Base-by-base conservation (phyloP, 106 monocot species). In the Allium sativum region DNA sequence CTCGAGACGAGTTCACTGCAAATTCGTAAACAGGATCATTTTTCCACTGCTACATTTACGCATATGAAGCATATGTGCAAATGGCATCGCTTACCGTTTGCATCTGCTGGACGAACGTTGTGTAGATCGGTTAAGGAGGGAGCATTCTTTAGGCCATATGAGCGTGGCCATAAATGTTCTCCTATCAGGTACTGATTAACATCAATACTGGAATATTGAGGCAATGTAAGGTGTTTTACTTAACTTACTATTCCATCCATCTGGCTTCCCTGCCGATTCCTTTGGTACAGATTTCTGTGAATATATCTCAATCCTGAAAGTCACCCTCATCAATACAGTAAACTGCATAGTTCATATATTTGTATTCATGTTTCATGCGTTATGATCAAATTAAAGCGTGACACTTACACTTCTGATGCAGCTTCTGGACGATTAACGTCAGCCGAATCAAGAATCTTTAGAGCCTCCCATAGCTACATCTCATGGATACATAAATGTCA, bases 221-320 rank as follows among this genome's bases (percentile, higher is more conserved):
- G 31, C 5, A 31, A 31, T 31, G 31, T 0, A 31, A 3, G 5
- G 1, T 31, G 5, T 5, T 31, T 31, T 5, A 31, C 5, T 1
- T 15, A 50, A 74, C 83, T 81, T 70, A 92, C 92, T 87, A 68
- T 92, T 92, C 92, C 92, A 92, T 74, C 92, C 92, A 1, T 87
- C 71, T 22, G 81, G 73, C 56, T 81, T 84, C 41, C 86, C 92
- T 56, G 92, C 87, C 67, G 84, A 65, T 46, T 7, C 12, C 68
- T 92, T 92, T 52, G 86, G 40, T 20, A 92, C 87, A 6, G 78
- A 68, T 69, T 76, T 84, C 64, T 76, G 70, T 9, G 92, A 77
- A 51, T 92, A 92, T n/a, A 92, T 84, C 58, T 92, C 87, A 50
- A 87, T 81, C 60, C 92, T 92, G 75, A 56, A 64, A 18, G 68